phyloP scores from a whole-genome alignment of 2,329 filamentous ascomycete species.

The Claviceps pazoutovae region DNA sequence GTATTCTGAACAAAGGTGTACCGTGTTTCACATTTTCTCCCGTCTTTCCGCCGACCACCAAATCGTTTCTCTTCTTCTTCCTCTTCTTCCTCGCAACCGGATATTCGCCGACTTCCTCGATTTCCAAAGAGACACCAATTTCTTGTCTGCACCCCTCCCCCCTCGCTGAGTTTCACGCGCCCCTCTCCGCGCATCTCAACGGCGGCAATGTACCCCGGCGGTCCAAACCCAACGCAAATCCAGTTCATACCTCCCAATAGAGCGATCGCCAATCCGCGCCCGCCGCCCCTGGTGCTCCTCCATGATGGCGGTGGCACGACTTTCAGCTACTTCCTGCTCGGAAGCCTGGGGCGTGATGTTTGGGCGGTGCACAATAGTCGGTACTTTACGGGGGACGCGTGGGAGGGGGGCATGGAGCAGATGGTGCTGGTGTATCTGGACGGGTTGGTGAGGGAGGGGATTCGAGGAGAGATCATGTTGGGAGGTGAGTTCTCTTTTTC shows the following conservation, averaged over 20 bases:
- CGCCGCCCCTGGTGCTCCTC: constrained; percentile 15
- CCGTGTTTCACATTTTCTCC: too few species aligned
- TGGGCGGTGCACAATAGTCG: constrained; percentile 19
- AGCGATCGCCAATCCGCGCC: constrained; percentile 4
- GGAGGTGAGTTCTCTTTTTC: constrained; percentile 9
- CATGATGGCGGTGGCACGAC: constrained; percentile 20
- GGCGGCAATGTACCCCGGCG: constrained; percentile 9
- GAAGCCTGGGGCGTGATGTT: constrained; percentile 15
- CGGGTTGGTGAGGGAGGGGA: constrained; percentile 11
- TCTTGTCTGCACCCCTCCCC: too few species aligned
- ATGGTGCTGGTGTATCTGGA: constrained; percentile 16
- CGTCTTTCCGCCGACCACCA: too few species aligned
- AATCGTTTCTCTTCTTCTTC: too few species aligned
- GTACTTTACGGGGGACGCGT: constrained; percentile 12
- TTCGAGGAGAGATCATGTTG: constrained; percentile 14
- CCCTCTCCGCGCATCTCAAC: too few species aligned
- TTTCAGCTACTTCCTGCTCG: constrained; percentile 17
- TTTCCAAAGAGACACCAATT: too few species aligned
- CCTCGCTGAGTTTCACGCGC: too few species aligned
- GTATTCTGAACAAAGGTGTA: too few species aligned
- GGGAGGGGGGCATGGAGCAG: constrained; percentile 16
- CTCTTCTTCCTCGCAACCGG: too few species aligned
- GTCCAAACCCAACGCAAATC: constrained; percentile 13
- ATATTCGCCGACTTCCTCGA: too few species aligned
- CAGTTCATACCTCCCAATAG: constrained; percentile 10